Percentiles rank a stretch among this genome's conserved stretches.
Evolutionary conservation across 495 filamentous ascomycete species (phyloP).

Genomic region (Talaromyces stipitatus): DNA sequence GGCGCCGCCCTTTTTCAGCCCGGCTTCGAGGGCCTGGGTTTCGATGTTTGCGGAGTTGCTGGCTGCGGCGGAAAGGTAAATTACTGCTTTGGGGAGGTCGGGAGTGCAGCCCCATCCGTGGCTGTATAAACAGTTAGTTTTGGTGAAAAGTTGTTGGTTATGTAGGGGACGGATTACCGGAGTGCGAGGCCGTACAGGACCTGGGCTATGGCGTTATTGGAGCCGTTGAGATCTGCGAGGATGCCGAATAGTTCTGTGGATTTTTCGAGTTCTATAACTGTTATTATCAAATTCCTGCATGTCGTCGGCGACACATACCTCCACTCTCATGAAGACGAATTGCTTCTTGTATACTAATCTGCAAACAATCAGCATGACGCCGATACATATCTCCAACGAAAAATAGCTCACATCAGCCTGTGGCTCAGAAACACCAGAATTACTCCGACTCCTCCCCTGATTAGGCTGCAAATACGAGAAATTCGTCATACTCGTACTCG

Average conservation of each 20-base stretch:
- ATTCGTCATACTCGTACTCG: not conserved
- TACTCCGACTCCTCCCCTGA: slow-evolving; percentile 23
- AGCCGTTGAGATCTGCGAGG: slow-evolving; percentile 76
- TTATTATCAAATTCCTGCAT: not conserved
- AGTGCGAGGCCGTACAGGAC: slow-evolving; percentile 93
- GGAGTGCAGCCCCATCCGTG: slow-evolving; percentile 89
- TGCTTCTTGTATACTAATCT: slow-evolving; percentile 91
- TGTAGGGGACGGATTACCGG: slow-evolving; percentile 45
- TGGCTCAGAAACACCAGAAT: slow-evolving; percentile 26
- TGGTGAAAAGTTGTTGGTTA: not conserved
- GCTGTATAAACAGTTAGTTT: slow-evolving; percentile 32
- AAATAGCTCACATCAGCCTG: slow-evolving; percentile 32
- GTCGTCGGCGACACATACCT: slow-evolving; percentile 29
- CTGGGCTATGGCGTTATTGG: slow-evolving; percentile 89
- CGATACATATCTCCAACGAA: not conserved
- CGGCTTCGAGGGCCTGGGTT: slow-evolving; percentile 69
- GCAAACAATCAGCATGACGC: slow-evolving; percentile 2
- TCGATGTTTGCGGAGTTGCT: slow-evolving; percentile 84
- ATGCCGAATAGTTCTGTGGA: slow-evolving; percentile 83
- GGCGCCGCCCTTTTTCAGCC: slow-evolving; percentile 84
- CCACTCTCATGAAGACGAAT: slow-evolving; percentile 88
- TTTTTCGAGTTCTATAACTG: slow-evolving; percentile 44
- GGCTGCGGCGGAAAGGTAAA: slow-evolving; percentile 82
- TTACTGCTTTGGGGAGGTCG: slow-evolving; percentile 65
- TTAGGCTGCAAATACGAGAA: not conserved